Evolutionary conservation across 768 basidiomycete genomes (phyloP).

Genomic region (Daedaleopsis nitida): DNA sequence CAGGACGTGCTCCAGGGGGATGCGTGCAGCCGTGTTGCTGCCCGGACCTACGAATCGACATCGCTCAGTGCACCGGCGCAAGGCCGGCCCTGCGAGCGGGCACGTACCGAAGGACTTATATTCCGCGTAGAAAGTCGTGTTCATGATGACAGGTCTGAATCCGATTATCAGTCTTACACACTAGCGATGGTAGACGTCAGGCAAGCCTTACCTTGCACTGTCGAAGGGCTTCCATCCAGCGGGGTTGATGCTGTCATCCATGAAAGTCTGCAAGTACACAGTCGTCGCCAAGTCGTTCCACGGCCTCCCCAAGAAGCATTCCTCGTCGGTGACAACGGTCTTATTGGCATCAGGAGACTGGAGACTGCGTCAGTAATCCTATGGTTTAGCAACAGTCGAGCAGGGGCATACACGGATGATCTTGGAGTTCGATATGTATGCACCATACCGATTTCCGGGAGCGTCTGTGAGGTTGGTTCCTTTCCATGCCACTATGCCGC

Average conservation of each 20-base stretch:
- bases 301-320: slow-evolving; percentile 63
- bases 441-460: slow-evolving; percentile 53
- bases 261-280: slow-evolving; percentile 54
- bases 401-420: slow-evolving; percentile 46
- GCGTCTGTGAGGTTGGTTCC: slow-evolving; percentile 56
- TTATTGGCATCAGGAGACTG: slow-evolving; percentile 63
- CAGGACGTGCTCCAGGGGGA: slow-evolving; percentile 50
- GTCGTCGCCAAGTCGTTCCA: slow-evolving; percentile 64
- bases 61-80: neutral
- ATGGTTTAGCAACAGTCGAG: slow-evolving; percentile 20
- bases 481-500: slow-evolving; percentile 66
- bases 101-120: slow-evolving; percentile 50
- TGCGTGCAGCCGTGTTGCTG: slow-evolving; percentile 46
- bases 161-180: neutral
- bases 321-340: slow-evolving; percentile 43
- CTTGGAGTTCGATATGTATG: slow-evolving; percentile 54
- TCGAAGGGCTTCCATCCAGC: slow-evolving; percentile 54
- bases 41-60: slow-evolving; percentile 48
- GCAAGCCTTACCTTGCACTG: slow-evolving; percentile 36
- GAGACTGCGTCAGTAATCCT: neutral
- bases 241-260: slow-evolving; percentile 57
- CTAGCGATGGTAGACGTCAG: neutral
- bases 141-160: slow-evolving; percentile 46
- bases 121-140: slow-evolving; percentile 62
- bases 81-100: neutral